Evolutionary conservation across 208 protist species (phyloP).

Genomic region (Zelonia costaricensis): DNA sequence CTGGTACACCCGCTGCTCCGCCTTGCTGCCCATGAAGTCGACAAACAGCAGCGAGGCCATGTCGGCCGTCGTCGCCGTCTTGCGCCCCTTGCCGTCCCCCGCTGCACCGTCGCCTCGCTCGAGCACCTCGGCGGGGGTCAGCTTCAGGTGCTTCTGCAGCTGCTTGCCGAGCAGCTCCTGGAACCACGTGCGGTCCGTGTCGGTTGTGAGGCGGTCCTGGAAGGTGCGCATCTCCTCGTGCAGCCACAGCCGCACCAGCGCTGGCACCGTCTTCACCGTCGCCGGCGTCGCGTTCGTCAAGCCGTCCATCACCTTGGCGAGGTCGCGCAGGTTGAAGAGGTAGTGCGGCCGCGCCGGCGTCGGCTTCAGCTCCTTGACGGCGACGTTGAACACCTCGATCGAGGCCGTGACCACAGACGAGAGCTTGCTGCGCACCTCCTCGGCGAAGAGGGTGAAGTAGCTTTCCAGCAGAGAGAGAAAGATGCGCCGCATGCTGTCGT

Average conservation of each 20-base stretch:
- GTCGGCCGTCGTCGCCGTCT: neutral
- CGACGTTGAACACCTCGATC: constrained; percentile 96
- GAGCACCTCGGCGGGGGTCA: constrained; percentile 74
- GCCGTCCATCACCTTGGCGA: constrained; percentile 97
- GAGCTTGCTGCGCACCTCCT: constrained; percentile 80
- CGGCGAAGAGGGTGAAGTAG: constrained; percentile 89
- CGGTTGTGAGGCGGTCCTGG: constrained; percentile 94
- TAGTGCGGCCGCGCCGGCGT: constrained; percentile 98
- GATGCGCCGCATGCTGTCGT: constrained; percentile 95
- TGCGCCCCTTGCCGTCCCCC: neutral
- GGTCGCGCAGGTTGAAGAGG: constrained; percentile 99
- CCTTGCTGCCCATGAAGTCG: constrained; percentile 89
- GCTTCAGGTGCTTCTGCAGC: constrained; percentile 83
- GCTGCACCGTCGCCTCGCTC: neutral
- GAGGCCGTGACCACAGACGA: constrained; percentile 89
- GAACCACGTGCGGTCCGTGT: constrained; percentile 93
- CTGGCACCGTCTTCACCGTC: constrained; percentile 43
- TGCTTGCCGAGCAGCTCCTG: constrained; percentile 80
- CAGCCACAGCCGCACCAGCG: constrained; percentile 93
- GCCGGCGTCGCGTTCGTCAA: constrained; percentile 85
- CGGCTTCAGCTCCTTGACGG: constrained; percentile 94
- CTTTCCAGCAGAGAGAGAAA: constrained; percentile 95
- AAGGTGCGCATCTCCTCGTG: constrained; percentile 97
- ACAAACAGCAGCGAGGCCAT: constrained; percentile 87
- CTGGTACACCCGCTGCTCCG: constrained; percentile 85